Evolutionary conservation across 768 basidiomycete genomes (phyloP), one percentile per base, ranked within the genome.

Genomic region (Lentinus tigrinus): DNA sequence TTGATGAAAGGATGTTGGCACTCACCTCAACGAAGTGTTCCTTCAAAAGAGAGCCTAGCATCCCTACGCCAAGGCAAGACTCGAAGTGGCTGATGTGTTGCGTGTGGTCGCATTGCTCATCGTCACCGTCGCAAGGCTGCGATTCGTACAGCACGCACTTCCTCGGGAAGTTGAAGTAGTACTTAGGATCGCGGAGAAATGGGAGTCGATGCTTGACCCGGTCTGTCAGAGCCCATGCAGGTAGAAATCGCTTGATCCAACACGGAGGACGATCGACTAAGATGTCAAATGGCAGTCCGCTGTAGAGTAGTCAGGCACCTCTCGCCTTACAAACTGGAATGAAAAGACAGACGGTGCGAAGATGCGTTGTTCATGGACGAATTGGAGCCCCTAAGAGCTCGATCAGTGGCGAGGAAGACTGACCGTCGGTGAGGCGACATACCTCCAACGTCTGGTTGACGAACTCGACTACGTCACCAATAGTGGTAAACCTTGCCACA

Each of bases 121-220:
- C 62, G 48, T 74, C 76, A 1, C 31, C 52, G 62, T 0, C 66
- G 63, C 23, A 76, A 74, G 4, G 56, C 11, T 10, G 54, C 31
- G 31, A 31, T 11, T 31, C 11, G 31, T 31, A 31, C 31, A 11
- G 11, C 7, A 31, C 31, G 11, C 31, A 31, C 31, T 31, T 31
- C 31, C 31, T 63, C 52, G 67, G 65, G 54, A 71, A 70, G 34
- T 64, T 65, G 40, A 67, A 56, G 37, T 64, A 68, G 50, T 72
- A 73, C 36, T 58, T 56, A 1, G 64, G 37, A 31, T 31, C 31
- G 11, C 31, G 31, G 6, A 31, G 31, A 11, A 31, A 31, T 11
- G 40, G 40, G 34, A 52, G 44, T 52, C 55, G 16, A 16, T 17
- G 28, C 13, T 38, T n/a, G 31, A 19, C 0, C 28, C 31, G 7